Conservation (phyloP, 345 rosid genomes). For the Aurinia saxatilis region DNA sequence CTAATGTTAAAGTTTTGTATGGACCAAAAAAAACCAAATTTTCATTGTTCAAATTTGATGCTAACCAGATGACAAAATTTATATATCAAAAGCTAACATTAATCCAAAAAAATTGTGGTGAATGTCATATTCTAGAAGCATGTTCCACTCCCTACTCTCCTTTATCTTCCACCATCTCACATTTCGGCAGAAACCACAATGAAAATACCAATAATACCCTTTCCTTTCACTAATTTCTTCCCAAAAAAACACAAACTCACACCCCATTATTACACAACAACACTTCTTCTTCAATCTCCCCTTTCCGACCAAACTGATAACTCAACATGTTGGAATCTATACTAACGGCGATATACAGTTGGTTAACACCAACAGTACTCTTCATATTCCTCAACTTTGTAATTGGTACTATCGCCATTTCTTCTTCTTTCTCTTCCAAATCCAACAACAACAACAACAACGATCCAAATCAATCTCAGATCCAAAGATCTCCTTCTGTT, state of each 20-base stretch:
- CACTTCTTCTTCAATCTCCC: too few species aligned
- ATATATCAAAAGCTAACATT: not conserved
- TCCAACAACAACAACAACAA: not conserved
- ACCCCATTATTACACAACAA: too few species aligned
- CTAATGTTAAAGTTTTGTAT: too few species aligned
- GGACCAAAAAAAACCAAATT: too few species aligned
- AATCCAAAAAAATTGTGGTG: not conserved
- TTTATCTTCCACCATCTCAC: constrained; percentile 19
- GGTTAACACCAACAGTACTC: constrained; percentile 72
- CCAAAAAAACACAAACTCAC: too few species aligned
- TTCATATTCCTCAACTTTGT: constrained; percentile 65
- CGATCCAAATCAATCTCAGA: constrained; percentile 18
- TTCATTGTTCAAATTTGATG: too few species aligned
- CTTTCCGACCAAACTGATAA: constrained; percentile 19
- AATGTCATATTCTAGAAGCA: constrained; percentile 22
- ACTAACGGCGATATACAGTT: constrained; percentile 61
- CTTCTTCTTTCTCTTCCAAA: constrained; percentile 45
- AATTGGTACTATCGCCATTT: constrained; percentile 66
- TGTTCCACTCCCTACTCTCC: constrained; percentile 17
- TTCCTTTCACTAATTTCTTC: not conserved
- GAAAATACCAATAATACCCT: constrained; percentile 5
- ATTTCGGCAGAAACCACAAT: not conserved
- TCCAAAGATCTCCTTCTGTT: constrained; percentile 60
- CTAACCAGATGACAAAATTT: too few species aligned
- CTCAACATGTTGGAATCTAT: constrained; percentile 44